These are phyloP conservation scores for Ganoderma boninense DNA, from an alignment of 1,284 basidiomycete species.

Conservation along the genomic window DNA sequence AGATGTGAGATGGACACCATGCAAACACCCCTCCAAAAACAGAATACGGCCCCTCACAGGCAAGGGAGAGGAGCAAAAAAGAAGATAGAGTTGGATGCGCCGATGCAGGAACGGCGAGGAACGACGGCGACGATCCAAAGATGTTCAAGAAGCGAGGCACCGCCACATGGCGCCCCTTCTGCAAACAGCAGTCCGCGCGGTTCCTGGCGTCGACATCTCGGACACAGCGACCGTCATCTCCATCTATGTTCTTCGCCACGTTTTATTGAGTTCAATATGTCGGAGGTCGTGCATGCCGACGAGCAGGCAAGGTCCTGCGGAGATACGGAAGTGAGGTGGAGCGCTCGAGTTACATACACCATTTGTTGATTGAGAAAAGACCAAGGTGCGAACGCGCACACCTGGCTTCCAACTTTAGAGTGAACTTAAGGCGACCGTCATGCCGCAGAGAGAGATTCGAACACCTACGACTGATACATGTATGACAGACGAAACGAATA, in stretches of 20 bases:
- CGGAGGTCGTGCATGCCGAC: background rate
- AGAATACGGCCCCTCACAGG: background rate
- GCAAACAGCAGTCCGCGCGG: background rate
- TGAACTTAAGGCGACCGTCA: too few species aligned
- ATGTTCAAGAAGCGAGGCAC: background rate
- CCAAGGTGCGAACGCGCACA: too few species aligned
- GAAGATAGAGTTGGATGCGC: constrained; percentile 2
- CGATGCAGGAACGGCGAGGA: background rate
- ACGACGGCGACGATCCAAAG: background rate
- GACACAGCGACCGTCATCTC: background rate
- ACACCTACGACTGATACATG: background rate
- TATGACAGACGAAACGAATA: background rate
- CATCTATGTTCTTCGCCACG: background rate
- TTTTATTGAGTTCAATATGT: background rate
- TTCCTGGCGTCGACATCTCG: background rate
- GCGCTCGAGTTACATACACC: too few species aligned
- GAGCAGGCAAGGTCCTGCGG: too few species aligned
- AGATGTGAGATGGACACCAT: background rate
- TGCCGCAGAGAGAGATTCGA: background rate
- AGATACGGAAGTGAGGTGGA: too few species aligned
- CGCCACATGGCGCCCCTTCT: background rate
- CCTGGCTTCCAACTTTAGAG: too few species aligned
- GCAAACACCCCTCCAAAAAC: background rate
- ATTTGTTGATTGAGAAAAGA: too few species aligned
- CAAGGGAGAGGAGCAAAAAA: background rate